phyloP scores from a whole-genome alignment of 2,329 filamentous ascomycete species.

The Alternaria dauci region DNA sequence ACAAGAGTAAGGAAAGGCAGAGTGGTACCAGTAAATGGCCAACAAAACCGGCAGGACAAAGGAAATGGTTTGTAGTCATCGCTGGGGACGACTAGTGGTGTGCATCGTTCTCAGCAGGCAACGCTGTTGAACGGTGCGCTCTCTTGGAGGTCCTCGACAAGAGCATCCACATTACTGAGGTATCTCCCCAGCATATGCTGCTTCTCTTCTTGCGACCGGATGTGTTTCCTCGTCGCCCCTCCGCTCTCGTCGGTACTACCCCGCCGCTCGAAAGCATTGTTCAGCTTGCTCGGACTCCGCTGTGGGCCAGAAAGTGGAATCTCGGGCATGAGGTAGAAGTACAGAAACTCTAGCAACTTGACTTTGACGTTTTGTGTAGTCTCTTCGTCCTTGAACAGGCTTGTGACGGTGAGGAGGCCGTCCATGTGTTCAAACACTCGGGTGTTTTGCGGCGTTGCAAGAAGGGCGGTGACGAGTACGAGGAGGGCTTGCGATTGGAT shows the following conservation, averaged over 20 bases:
- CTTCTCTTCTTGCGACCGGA: conserved; percentile 80
- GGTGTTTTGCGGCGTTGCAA: conserved; percentile 86
- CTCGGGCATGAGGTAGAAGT: conserved; percentile 99
- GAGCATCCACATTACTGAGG: conserved; percentile 79
- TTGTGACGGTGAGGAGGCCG: conserved; percentile 89
- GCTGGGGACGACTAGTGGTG: neutral
- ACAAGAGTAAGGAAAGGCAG: conserved; percentile 19
- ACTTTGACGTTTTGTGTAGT: conserved; percentile 91
- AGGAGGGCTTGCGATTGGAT: conserved; percentile 91
- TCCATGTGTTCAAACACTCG: conserved; percentile 92
- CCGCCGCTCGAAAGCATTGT: conserved; percentile 44
- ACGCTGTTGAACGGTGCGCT: conserved; percentile 66
- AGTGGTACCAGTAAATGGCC: conserved; percentile 24
- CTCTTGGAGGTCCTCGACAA: conserved; percentile 84
- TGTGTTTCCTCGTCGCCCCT: conserved; percentile 41
- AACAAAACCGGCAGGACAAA: conserved; percentile 19
- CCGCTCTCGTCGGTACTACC: conserved; percentile 41
- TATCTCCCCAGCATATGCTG: conserved; percentile 79
- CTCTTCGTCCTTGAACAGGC: conserved; percentile 86
- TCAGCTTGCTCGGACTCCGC: conserved; percentile 47
- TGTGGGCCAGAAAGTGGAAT: conserved; percentile 59
- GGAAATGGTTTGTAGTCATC: conserved; percentile 14
- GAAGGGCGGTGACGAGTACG: conserved; percentile 86
- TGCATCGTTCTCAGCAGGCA: conserved; percentile 27
- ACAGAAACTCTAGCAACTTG: conserved; percentile 95